Base-by-base conservation (phyloP, 371 early-diverging fungal genomes). In the Mycotypha africana region DNA sequence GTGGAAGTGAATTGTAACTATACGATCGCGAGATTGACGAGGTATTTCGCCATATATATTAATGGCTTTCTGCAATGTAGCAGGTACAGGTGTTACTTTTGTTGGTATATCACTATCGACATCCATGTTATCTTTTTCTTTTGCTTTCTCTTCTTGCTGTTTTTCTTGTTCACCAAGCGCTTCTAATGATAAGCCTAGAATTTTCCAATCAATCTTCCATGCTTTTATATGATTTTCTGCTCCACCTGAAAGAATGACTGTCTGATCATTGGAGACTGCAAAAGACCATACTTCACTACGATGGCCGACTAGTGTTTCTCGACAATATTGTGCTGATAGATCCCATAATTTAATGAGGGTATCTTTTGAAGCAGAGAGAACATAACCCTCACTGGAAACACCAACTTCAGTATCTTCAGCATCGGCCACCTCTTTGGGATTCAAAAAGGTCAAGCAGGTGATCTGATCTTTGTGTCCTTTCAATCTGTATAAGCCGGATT, bases 331-430 rank as follows among this genome's bases (percentile, higher is more conserved):
- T 16, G 91, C 87, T 32, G 85, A 76, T 38, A 97, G 67, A 63
- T 97, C 97, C 97, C 97, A 98, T 34, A 95, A 62, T 70, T 96
- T 96, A 48, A 98, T 64, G 58, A 95, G 77, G 12, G 96, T 91
- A 65, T 98, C 98, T 64, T 97, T 98, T 44, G 92, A 89, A 22
- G 85, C 67, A 11, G 91, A 91, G 17, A 97, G 55, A 31, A 97
- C 49, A 51, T 91, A 91, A 11, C 88, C 86, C 24, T 70, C 70
- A 3, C 37, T 48, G 2, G 67, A 57, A 19, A 62, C 48, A 19
- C 61, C 54, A 1, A 65, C 70, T 20, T 70, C 63, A 11, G 54
- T 51, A 26, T 62, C 64, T 32, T 47, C 40, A 2, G 19, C 14
- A 14, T 47, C 47, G 14, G 52, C 45, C 21, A 39, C 33, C 17